These are phyloP conservation scores for Ulota crispa DNA, from an alignment of 225 moss, liverwort and hornwort species.

Conservation along the genomic window DNA sequence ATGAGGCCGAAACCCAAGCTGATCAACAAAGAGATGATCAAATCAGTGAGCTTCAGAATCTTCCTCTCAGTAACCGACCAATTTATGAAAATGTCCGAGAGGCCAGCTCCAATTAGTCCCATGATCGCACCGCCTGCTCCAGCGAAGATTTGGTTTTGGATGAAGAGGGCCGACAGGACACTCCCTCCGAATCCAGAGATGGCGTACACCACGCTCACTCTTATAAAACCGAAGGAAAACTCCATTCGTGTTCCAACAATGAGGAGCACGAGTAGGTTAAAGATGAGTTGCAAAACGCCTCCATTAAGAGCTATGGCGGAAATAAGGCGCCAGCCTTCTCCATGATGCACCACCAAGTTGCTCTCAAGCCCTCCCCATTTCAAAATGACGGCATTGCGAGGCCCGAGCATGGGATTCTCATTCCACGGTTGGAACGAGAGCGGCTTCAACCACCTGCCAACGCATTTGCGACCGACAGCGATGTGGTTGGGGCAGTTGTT, in stretches of 20 bases:
- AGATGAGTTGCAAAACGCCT: conserved; percentile 76
- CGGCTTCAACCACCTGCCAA: conserved; percentile 34
- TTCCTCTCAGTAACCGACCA: conserved; percentile 50
- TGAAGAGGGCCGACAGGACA: conserved; percentile 72
- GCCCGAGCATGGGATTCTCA: conserved; percentile 87
- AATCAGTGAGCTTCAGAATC: conserved; percentile 43
- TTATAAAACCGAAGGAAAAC: conserved; percentile 49
- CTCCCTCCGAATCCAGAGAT: conserved; percentile 84
- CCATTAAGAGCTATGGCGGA: conserved; percentile 63
- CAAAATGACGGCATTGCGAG: conserved; percentile 38
- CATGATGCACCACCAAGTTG: conserved; percentile 29
- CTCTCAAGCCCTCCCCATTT: conserved; percentile 70
- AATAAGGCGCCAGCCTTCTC: conserved; percentile 73
- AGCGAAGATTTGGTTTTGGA: conserved; percentile 61
- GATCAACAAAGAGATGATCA: conserved; percentile 49
- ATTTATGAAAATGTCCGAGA: conserved; percentile 67
- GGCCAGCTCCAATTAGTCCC: conserved; percentile 63
- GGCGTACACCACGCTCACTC: conserved; percentile 49
- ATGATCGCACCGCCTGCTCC: conserved; percentile 80
- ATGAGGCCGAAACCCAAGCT: conserved; percentile 78
- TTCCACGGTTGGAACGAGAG: conserved; percentile 73
- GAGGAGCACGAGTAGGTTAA: conserved; percentile 73
- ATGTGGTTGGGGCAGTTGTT: conserved; percentile 48
- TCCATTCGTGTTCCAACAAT: conserved; percentile 70
- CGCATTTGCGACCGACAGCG: conserved; percentile 9